These are phyloP conservation scores for Syzygium oleosum DNA, from an alignment of 345 rosid genomes.

Conservation along the genomic window DNA sequence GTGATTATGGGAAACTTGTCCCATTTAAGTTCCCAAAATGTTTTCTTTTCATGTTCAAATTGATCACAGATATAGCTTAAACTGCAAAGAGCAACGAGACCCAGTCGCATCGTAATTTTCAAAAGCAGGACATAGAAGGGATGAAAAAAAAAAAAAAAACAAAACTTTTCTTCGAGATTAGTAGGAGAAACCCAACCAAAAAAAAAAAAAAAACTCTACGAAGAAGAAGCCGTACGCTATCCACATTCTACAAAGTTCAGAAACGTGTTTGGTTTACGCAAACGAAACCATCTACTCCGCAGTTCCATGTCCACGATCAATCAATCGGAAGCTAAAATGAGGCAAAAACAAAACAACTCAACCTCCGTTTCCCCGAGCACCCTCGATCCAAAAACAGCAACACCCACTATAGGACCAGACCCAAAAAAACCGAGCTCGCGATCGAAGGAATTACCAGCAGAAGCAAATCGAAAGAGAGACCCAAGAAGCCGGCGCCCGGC, in stretches of 20 bases:
- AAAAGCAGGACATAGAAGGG: not conserved
- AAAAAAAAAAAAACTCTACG: not conserved
- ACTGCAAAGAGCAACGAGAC: not conserved
- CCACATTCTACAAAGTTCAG: not conserved
- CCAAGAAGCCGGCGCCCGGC: not conserved
- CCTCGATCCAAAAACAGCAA: not conserved
- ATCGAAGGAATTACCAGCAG: slow-evolving; percentile 22
- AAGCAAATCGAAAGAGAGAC: not conserved
- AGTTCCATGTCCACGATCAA: not conserved
- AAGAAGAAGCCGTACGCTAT: not conserved
- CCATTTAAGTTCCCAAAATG: not conserved
- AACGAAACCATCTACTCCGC: not conserved
- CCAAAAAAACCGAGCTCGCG: not conserved
- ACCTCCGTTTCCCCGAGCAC: not conserved
- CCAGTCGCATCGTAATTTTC: not conserved
- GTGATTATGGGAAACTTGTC: not conserved
- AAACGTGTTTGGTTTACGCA: not conserved
- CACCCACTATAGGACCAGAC: not conserved
- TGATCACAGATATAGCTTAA: not conserved
- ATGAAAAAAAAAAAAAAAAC: not conserved
- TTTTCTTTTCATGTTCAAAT: not conserved
- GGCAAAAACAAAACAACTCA: accelerated
- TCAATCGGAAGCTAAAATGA: not conserved
- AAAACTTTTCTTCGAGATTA: not conserved
- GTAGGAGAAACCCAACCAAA: not conserved